Evolutionary conservation across 345 rosid species (phyloP), one percentile per base, ranked within the genome.

Genomic region (Salix udensis): DNA sequence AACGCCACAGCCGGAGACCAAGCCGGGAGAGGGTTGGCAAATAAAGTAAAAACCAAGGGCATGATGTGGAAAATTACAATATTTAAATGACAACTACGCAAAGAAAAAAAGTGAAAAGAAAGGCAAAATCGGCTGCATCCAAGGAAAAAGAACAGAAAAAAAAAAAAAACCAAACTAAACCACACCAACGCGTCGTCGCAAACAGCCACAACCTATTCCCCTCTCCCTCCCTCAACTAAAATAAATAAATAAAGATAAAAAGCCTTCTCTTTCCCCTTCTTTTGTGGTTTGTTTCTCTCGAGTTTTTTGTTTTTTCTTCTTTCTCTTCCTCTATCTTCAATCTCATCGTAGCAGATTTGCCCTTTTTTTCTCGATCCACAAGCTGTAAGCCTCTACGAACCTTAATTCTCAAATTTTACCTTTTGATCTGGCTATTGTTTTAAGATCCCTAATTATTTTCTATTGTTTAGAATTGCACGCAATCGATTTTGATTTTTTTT

Each of bases 331-430:
- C 39, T 58, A 5, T 72, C 75, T 67, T 36, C 82, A 78, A 80
- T 78, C 88, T 87, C 84, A 81, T 82, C 82, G 76, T 83, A 86
- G 39, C 82, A 78, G 81, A 87, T 69, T 83, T 67, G 74, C 74
- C 42, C 64, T 74, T 79, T 69, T 65, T 55, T n/a, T 74, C 50
- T 78, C 85, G 83, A 83, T 85, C 82, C 78, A 60, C 26, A 26
- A 66, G 77, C 84, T 77, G 92, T 89, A 79, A 78, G 93, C 79
- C 70, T 67, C 55, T 42, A 19, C 28, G 7, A 28, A 65, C 87
- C 81, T 84, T 81, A 73, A 67, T 48, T 70, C 73, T 65, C 64
- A 48, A 16, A 26, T 72, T 75, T 13, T 76, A 71, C 53, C 77
- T 48, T 12, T 77, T 72, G 77, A 79, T 80, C 72, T 65, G n/a